These are phyloP conservation scores for Ascochyta fabae DNA, from an alignment of 2,329 filamentous ascomycete genomes.

Conservation along the genomic window DNA sequence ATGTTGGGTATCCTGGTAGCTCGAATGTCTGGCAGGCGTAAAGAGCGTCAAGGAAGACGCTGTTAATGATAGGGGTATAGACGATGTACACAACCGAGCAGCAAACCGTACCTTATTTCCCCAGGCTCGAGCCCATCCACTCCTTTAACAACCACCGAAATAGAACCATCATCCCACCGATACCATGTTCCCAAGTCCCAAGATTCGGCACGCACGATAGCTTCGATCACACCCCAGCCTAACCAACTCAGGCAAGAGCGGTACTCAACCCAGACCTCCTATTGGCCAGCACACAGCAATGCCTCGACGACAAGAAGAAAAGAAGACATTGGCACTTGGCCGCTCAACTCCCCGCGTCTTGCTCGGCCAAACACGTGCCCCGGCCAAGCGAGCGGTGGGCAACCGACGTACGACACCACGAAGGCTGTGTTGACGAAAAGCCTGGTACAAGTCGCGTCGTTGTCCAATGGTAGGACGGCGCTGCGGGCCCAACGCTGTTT, in stretches of 20 bases:
- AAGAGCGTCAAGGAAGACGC: too few relatives aligned
- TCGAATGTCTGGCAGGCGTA: too few relatives aligned
- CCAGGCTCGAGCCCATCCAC: not conserved
- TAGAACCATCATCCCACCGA: not conserved
- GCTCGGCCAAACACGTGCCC: not conserved
- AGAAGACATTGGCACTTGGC: slow-evolving; percentile 5
- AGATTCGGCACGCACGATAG: not conserved
- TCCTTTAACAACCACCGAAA: not conserved
- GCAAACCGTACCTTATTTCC: not conserved
- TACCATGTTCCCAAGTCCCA: not conserved
- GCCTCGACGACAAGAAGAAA: not conserved
- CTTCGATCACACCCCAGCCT: too few relatives aligned
- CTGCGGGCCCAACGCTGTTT: not conserved
- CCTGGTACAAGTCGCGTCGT: too few relatives aligned
- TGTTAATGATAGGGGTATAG: too few relatives aligned
- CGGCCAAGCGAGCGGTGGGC: not conserved
- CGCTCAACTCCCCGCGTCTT: not conserved
- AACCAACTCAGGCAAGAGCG: not conserved
- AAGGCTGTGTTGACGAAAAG: not conserved
- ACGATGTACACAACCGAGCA: not conserved
- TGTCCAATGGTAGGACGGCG: not conserved
- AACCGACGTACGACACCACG: not conserved
- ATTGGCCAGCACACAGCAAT: not conserved
- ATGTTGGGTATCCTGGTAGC: not conserved
- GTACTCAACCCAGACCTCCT: not conserved